phyloP scores from a whole-genome alignment of 2,329 filamentous ascomycete genomes.

The Curvularia sp. region DNA sequence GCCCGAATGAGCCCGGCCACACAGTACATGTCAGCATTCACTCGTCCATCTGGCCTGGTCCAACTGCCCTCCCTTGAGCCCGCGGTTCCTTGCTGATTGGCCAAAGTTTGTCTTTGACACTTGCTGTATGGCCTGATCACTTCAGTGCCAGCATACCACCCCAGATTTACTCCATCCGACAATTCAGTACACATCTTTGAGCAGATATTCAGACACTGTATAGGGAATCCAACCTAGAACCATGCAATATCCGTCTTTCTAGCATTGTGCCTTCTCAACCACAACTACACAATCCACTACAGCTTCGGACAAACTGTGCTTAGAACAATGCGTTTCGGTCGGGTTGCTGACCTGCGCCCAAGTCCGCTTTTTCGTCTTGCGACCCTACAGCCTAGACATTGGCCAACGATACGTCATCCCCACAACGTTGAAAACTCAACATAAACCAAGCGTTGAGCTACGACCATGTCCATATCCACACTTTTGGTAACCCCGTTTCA shows the following conservation, averaged over 20 bases:
- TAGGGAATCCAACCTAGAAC: not conserved
- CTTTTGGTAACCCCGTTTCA: constrained; percentile 9
- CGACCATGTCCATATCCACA: constrained; percentile 1
- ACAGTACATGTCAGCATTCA: too few species aligned
- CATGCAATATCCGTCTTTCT: too few species aligned
- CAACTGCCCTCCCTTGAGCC: not conserved
- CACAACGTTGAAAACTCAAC: constrained; percentile 1
- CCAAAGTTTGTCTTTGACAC: not conserved
- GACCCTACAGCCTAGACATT: constrained; percentile 3
- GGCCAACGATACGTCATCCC: constrained; percentile 4
- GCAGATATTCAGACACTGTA: not conserved
- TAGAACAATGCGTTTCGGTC: not conserved
- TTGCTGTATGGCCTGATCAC: not conserved
- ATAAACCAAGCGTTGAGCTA: constrained; percentile 5
- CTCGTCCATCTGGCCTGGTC: too few species aligned
- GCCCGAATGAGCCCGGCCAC: not conserved
- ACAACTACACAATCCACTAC: not conserved
- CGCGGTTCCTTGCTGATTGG: not conserved
- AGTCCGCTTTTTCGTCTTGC: not conserved
- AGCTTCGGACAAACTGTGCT: not conserved
- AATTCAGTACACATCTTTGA: not conserved
- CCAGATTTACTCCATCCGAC: not conserved
- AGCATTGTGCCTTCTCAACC: not conserved
- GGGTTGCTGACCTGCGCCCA: not conserved
- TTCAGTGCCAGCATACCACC: not conserved